Evolutionary conservation across 208 protist species (phyloP), one percentile per base, ranked within the genome.

Genomic region (Acanthamoeba sp.): DNA sequence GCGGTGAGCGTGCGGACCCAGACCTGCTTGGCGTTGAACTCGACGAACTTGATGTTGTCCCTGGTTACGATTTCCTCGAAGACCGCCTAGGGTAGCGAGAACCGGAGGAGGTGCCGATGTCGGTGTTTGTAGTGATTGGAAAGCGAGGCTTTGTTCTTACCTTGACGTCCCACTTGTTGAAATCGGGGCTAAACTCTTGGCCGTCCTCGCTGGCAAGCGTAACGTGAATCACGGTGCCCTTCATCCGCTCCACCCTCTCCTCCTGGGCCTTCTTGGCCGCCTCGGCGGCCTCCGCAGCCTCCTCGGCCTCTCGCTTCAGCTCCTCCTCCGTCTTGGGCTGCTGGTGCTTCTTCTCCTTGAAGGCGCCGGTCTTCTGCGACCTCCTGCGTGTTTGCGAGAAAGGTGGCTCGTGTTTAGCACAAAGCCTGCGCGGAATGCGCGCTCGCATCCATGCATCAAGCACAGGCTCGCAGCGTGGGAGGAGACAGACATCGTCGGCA

Each of bases 161-260:
- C 78, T 87, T 50, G 40, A 87, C 42, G 48, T 87, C 78, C 38
- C 38, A 87, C 48, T 87, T 87, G 78, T 87, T 50, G 45, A 87
- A 38, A 5, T 87, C 48, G 22, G 40, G 14, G 27, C 6, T 29
- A 16, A 62, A 42, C 38, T 87, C 78, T 10, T 59, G 29, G 12
- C 48, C 78, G 45, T 87, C 48, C 18, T 29, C 78, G 2, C 29
- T 10, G 78, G 42, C 10, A 7, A 87, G 45, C 14, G 78, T 87
- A 1, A 87, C 10, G 45, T 87, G 78, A 14, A 87, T 3, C 18
- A 87, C n/a, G 45, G 78, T 87, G 78, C 78, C 78, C 78, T 59
- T 20, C 45, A 87, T 59, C 2, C 48, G 22, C 45, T 50, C n/a
- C 1, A 48, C 6, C 71, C 40, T 82, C 71, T 82, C 71, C 38